Percentiles rank a stretch among this genome's conserved stretches.
phyloP scores from a whole-genome alignment of 768 basidiomycete species.

The Tulasnella sp. region DNA sequence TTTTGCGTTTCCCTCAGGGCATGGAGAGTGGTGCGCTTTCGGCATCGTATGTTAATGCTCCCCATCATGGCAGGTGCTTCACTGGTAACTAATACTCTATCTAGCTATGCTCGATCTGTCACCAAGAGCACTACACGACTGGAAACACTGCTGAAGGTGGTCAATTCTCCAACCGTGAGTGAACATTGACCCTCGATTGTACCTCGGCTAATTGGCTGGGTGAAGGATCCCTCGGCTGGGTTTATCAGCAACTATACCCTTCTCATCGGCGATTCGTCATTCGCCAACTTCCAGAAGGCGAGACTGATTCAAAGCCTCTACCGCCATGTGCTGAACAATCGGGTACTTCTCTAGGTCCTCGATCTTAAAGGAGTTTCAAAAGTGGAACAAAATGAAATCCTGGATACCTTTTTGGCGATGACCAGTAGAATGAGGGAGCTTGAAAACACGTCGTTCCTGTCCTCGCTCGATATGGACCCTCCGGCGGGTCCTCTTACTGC shows the following conservation, averaged over 20 bases:
- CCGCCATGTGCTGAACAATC: neutral
- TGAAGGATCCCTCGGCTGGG: conserved; percentile 82
- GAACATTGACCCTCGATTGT: neutral
- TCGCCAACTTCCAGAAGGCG: conserved; percentile 98
- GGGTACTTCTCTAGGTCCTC: conserved; percentile 57
- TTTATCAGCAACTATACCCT: conserved; percentile 96
- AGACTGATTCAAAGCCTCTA: conserved; percentile 24
- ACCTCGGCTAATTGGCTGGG: neutral
- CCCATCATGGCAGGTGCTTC: neutral
- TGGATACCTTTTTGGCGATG: conserved; percentile 86
- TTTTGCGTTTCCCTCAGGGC: conserved; percentile 65
- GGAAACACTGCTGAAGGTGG: conserved; percentile 91
- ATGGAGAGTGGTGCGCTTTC: conserved; percentile 23
- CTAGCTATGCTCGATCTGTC: conserved; percentile 78
- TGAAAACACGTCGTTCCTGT: conserved; percentile 86
- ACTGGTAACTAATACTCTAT: conserved; percentile 28
- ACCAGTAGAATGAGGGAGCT: conserved; percentile 91
- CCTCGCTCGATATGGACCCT: conserved; percentile 94
- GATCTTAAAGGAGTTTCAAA: conserved; percentile 93
- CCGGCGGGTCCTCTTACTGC: conserved; percentile 46
- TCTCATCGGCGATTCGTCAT: conserved; percentile 89
- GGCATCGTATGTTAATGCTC: conserved; percentile 26
- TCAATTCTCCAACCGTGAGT: conserved; percentile 85
- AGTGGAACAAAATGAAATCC: conserved; percentile 76
- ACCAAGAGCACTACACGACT: conserved; percentile 74